phyloP scores from a whole-genome alignment of 805 yeast species.

The Kazachstania martiniae region DNA sequence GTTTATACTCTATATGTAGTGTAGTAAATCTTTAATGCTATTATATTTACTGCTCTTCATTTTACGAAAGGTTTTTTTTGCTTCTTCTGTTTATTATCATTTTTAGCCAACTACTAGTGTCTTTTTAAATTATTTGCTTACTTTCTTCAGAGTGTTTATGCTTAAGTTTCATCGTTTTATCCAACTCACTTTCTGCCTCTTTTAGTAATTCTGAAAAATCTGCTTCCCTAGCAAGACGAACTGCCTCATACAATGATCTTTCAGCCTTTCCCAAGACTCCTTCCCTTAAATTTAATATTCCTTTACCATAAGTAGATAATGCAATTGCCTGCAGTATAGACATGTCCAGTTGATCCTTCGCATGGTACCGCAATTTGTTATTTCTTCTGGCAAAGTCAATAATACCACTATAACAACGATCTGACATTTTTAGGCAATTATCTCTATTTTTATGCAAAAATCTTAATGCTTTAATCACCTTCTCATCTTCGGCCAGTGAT shows the following conservation, averaged over 20 bases:
- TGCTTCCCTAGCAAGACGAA: constrained; percentile 56
- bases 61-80: not conserved
- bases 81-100: not conserved
- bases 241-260: constrained; percentile 53
- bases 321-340: constrained; percentile 59
- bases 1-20: too few relatives aligned
- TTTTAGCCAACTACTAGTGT: too few relatives aligned
- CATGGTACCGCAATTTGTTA: constrained; percentile 23
- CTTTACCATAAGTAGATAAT: constrained; percentile 74
- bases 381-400: constrained; percentile 32
- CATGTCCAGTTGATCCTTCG: constrained; percentile 29
- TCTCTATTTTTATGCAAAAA: constrained; percentile 20
- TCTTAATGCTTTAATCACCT: constrained; percentile 13
- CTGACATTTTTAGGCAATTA: constrained; percentile 26
- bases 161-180: constrained; percentile 26
- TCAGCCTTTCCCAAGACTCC: constrained; percentile 49
- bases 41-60: not conserved
- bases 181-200: constrained; percentile 58
- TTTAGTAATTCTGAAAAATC: constrained; percentile 51
- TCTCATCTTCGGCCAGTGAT: constrained; percentile 15
- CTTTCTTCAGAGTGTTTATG: constrained; percentile 1
- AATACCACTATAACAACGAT: constrained; percentile 34
- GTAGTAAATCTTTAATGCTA: too few relatives aligned
- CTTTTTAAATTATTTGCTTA: constrained; percentile 1
- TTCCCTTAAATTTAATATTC: constrained; percentile 60